Evolutionary conservation across 2,329 filamentous ascomycete species (phyloP).

Genomic region (Laburnicola sp.): DNA sequence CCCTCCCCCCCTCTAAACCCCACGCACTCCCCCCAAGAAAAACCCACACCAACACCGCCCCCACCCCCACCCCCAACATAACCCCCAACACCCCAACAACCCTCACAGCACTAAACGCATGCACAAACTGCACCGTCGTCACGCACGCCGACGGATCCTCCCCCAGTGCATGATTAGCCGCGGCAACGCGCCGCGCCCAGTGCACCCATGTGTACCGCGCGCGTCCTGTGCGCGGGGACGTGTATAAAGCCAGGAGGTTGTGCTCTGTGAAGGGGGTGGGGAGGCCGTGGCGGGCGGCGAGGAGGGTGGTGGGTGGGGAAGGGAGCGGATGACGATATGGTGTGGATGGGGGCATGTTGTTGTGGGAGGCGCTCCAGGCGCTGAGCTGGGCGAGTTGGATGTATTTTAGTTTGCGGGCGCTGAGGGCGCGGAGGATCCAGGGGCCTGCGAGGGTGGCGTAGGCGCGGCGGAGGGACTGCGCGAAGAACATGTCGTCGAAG

Average conservation of each 20-base stretch:
- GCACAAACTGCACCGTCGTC: slow-evolving; percentile 32
- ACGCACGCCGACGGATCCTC: slow-evolving; percentile 15
- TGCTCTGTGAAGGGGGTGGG: slow-evolving; percentile 44
- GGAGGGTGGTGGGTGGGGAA: slow-evolving; percentile 8
- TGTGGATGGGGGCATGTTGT: neutral
- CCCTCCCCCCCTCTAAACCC: slow-evolving; percentile 4
- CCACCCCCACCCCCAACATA: slow-evolving; percentile 19
- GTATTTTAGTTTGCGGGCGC: slow-evolving; percentile 22
- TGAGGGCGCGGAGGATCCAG: slow-evolving; percentile 25
- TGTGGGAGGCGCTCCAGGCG: slow-evolving; percentile 23
- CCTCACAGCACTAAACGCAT: slow-evolving; percentile 20
- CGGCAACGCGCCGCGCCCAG: slow-evolving; percentile 45
- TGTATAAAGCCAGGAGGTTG: slow-evolving; percentile 43
- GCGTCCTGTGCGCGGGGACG: slow-evolving; percentile 37
- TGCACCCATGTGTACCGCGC: slow-evolving; percentile 50
- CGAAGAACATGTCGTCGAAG: slow-evolving; percentile 37
- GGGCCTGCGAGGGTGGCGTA: slow-evolving; percentile 26
- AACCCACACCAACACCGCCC: slow-evolving; percentile 27
- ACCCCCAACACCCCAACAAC: slow-evolving; percentile 20
- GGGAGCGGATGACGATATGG: neutral
- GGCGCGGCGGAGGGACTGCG: slow-evolving; percentile 17
- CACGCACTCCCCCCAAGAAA: slow-evolving; percentile 21
- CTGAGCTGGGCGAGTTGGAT: slow-evolving; percentile 24
- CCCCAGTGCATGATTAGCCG: slow-evolving; percentile 11
- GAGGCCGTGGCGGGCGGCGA: slow-evolving; percentile 18